A percentile compares a stretch with the other conserved stretches of the same genome.
phyloP scores from a whole-genome alignment of 1,284 basidiomycete genomes.

The Fereydounia khargensis region DNA sequence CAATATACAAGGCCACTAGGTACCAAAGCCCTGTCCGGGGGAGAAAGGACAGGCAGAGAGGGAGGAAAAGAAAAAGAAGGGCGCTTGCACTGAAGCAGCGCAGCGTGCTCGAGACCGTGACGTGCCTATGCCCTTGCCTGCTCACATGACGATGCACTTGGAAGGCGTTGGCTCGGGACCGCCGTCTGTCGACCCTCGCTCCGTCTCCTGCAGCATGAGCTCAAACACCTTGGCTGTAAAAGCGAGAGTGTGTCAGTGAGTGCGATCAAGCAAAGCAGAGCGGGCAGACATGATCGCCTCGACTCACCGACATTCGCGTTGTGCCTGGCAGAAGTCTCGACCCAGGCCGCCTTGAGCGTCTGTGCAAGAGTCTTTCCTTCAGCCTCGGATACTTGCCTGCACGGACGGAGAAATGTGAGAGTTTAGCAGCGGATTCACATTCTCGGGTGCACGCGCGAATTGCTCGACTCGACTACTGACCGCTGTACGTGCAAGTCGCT shows the following conservation, averaged over 20 bases:
- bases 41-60: neutral
- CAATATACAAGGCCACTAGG: neutral
- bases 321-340: slow-evolving; percentile 54
- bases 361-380: slow-evolving; percentile 53
- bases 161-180: slow-evolving; percentile 48
- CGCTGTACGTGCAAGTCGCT: slow-evolving; percentile 75
- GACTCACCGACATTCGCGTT: slow-evolving; percentile 51
- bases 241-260: neutral
- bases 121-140: neutral
- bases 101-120: neutral
- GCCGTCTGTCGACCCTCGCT: slow-evolving; percentile 38
- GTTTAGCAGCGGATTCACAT: neutral
- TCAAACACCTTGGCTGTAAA: slow-evolving; percentile 50
- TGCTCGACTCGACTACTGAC: slow-evolving; percentile 48
- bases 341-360: slow-evolving; percentile 50
- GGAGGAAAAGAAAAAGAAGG: neutral
- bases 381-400: slow-evolving; percentile 50
- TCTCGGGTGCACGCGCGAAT: neutral
- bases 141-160: slow-evolving; percentile 50
- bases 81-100: neutral
- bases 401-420: neutral
- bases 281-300: neutral
- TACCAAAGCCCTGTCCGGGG: neutral
- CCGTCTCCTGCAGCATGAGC: slow-evolving; percentile 51
- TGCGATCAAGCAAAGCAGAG: neutral